Percentiles rank a stretch among this genome's conserved stretches.
Conservation (phyloP, 345 rosid genomes). For the Aethionema arabicum region DNA sequence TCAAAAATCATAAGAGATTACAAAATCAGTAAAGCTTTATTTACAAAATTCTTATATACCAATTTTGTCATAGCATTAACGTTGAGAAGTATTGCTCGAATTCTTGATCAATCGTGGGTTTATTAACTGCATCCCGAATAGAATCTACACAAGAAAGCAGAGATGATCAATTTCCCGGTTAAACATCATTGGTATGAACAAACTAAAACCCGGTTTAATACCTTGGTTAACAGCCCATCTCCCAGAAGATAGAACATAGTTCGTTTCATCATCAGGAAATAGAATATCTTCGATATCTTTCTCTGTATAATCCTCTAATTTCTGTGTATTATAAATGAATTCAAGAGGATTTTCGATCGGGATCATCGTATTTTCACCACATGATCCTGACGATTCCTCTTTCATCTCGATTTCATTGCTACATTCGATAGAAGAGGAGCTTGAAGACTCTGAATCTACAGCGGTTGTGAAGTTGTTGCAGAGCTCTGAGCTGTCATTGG, state of each 20-base stretch:
- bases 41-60: slow-evolving; percentile 5
- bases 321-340: slow-evolving; percentile 34
- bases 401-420: slow-evolving; percentile 30
- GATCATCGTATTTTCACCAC: slow-evolving; percentile 21
- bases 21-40: slow-evolving; percentile 21
- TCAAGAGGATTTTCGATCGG: slow-evolving; percentile 31
- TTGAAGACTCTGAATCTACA: slow-evolving; percentile 16
- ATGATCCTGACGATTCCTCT: slow-evolving; percentile 39
- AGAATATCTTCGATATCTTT: slow-evolving; percentile 49
- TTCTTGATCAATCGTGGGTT: slow-evolving; percentile 91
- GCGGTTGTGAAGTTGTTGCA: neutral
- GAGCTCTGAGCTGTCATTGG: slow-evolving; percentile 19
- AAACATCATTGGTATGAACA: neutral
- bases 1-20: slow-evolving; percentile 18
- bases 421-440: slow-evolving; percentile 29
- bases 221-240: slow-evolving; percentile 68
- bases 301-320: slow-evolving; percentile 42
- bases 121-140: slow-evolving; percentile 37
- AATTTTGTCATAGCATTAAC: slow-evolving; percentile 61
- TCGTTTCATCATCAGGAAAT: slow-evolving; percentile 33
- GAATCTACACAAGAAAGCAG: slow-evolving; percentile 45
- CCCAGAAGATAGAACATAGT: slow-evolving; percentile 63
- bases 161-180: neutral
- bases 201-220: slow-evolving; percentile 28
- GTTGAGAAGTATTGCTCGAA: slow-evolving; percentile 83